Evolutionary conservation across 352 stramenopile genomes (phyloP), one percentile per base, ranked within the genome.

Genomic region (Globisporangium cederbergense): DNA sequence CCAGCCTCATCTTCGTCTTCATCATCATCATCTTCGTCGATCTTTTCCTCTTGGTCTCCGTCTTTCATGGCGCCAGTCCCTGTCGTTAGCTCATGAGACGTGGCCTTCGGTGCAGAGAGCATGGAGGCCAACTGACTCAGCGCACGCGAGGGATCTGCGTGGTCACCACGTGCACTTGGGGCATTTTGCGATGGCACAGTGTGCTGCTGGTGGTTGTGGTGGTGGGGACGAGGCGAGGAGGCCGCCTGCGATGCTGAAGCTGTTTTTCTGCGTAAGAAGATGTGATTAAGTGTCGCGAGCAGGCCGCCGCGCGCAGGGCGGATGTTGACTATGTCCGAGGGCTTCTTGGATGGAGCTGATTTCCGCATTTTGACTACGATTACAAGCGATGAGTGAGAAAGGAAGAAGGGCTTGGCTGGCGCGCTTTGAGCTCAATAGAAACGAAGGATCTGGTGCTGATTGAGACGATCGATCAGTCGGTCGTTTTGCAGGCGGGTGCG

Each of bases 211-310:
- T 2, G 32, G 5, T 28, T 28, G 25, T 28, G 25, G 25, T 28
- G 25, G 25, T 28, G 25, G 25, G 25, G 36, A 4, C 8, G 3
- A 38, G 42, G 34, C 32, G 36, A 11, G 4, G 36, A 14, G 11
- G 36, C 13, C 9, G 36, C 36, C 9, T 42, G 36, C 3, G 36
- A 14, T n/a, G 4, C 0, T n/a, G 60, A 42, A n/a, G 4, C 0
- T n/a, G 60, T 50, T 59, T 50, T 50, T 18, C 20, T 65, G 16
- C 49, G 60, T 38, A 45, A 50, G 16, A 65, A 10, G 46, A 65
- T 65, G 47, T 40, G 22, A 1, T 49, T 32, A 8, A 65, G 59
- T 3, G 47, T 65, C 13, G 30, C 38, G 36, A 65, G 50, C 60
- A 65, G 28, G 7, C 49, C 49, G 6, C 60, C 49, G 38, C 60